phyloP scores from a whole-genome alignment of 208 protist genomes.

The Jaenimonas drosophilae region DNA sequence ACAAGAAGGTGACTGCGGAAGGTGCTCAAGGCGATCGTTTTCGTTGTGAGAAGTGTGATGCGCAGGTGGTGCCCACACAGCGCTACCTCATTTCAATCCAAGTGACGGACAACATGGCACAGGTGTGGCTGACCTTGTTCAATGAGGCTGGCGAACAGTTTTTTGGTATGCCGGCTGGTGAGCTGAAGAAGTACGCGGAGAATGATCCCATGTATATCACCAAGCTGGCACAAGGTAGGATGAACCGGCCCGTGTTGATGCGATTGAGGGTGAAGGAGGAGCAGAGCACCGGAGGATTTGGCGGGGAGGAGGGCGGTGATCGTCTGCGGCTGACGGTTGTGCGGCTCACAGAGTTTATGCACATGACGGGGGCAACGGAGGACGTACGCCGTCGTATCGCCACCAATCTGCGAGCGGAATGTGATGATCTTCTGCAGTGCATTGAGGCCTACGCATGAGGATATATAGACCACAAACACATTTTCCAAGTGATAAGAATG shows the following conservation, averaged over 20 bases:
- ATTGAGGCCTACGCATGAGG: constrained; percentile 68
- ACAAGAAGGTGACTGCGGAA: constrained; percentile 85
- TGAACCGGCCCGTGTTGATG: constrained; percentile 84
- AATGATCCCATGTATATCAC: constrained; percentile 72
- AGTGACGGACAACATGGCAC: constrained; percentile 79
- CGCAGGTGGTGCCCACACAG: constrained; percentile 52
- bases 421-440: constrained; percentile 66
- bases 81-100: constrained; percentile 85
- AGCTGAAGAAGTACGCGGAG: constrained; percentile 73
- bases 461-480: constrained; percentile 1
- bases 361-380: constrained; percentile 46
- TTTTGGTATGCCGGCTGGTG: constrained; percentile 74
- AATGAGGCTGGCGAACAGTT: constrained; percentile 84
- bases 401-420: constrained; percentile 59
- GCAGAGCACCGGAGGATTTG: constrained; percentile 19
- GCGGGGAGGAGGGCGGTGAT: constrained; percentile 47
- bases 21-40: constrained; percentile 68
- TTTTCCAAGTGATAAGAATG: constrained; percentile 5
- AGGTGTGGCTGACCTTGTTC: constrained; percentile 88
- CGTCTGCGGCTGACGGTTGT: constrained; percentile 75
- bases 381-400: constrained; percentile 57
- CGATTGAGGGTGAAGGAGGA: constrained; percentile 87
- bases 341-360: constrained; percentile 82
- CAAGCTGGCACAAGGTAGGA: constrained; percentile 59
- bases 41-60: constrained; percentile 88